Base-by-base conservation (phyloP, 352 stramenopile genomes). In the Pythium vanterpoolii region DNA sequence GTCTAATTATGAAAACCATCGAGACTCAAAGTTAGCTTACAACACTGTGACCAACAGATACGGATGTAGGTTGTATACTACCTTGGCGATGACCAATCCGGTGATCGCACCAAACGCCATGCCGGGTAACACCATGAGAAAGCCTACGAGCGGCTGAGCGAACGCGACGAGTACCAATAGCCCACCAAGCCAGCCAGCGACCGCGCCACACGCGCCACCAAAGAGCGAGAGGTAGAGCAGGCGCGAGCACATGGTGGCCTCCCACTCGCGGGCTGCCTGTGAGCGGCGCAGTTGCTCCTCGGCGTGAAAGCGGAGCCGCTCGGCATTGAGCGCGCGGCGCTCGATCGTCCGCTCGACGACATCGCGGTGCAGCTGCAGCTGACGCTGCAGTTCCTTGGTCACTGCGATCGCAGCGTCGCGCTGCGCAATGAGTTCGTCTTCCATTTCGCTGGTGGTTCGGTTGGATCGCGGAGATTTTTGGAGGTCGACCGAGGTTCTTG, bases 351-450 rank as follows among this genome's bases (percentile, higher is more conserved):
- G 60, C 67, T 87, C 81, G 19, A 86, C 52, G 16, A 73, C 55
- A 45, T 78, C 71, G 24, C 73, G 73, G 40, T 84, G 68, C 8
- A 47, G 69, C 50, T 87, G 71, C 57, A 87, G 55, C 57, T 90
- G 75, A 14, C 73, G 68, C 67, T 89, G 81, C 23, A 90, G 69
- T 70, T 90, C 81, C 57, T 85, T 84, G 19, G 76, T 85, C 50
- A 90, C 81, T 47, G 81, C 81, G 56, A 90, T 86, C 31, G 81
- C 81, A 23, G 81, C 81, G 44, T 90, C 81, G 34, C 81, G 78
- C 76, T 90, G 81, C 36, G 81, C 81, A 27, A 80, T 73, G 23
- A 90, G 66, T 64, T 90, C 81, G 52, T 87, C 78, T 49, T 90
- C 81, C 81, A 90, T 83, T 5, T 30, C 24, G n/a, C 18, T 64